Evolutionary conservation across 2,329 filamentous ascomycete genomes (phyloP).

Genomic region (Cordyceps pruinosa): DNA sequence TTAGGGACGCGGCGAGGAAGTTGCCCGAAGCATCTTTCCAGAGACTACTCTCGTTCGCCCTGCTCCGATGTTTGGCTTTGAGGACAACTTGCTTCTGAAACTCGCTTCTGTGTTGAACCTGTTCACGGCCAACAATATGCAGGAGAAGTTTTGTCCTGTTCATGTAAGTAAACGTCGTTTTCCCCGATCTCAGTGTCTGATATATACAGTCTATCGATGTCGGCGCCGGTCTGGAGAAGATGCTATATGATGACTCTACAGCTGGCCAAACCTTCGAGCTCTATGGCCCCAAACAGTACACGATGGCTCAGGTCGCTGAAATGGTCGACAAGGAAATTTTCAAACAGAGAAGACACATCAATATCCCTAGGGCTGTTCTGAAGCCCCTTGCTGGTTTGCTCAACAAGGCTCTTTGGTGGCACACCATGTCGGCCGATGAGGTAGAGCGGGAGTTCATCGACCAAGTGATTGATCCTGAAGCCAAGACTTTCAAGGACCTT

Average conservation of each 20-base stretch:
- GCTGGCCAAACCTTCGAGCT: conserved; percentile 89
- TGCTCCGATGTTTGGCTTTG: conserved; percentile 88
- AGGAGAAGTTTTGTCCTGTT: conserved; percentile 83
- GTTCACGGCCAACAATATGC: conserved; percentile 88
- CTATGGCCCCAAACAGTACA: conserved; percentile 89
- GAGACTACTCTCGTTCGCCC: conserved; percentile 96
- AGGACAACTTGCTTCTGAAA: conserved; percentile 84
- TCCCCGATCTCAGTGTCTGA: background rate
- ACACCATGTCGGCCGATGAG: conserved; percentile 72
- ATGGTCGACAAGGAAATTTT: conserved; percentile 88
- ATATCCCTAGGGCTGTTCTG: conserved; percentile 73
- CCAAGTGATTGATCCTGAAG: conserved; percentile 80
- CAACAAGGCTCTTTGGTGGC: conserved; percentile 87
- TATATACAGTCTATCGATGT: conserved; percentile 73
- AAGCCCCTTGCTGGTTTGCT: conserved; percentile 68
- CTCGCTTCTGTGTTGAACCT: conserved; percentile 75
- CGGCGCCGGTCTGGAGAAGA: conserved; percentile 77
- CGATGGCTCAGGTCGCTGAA: conserved; percentile 75
- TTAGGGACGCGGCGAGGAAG: conserved; percentile 70
- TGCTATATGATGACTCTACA: conserved; percentile 86
- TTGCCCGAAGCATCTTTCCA: conserved; percentile 83
- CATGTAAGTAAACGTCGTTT: conserved; percentile 52
- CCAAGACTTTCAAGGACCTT: conserved; percentile 94
- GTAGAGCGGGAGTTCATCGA: conserved; percentile 90
- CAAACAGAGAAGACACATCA: conserved; percentile 84